Evolutionary conservation across 164 flowering plant species (phyloP), one percentile per base, ranked within the genome.

Genomic region (Hamamelis virginiana): DNA sequence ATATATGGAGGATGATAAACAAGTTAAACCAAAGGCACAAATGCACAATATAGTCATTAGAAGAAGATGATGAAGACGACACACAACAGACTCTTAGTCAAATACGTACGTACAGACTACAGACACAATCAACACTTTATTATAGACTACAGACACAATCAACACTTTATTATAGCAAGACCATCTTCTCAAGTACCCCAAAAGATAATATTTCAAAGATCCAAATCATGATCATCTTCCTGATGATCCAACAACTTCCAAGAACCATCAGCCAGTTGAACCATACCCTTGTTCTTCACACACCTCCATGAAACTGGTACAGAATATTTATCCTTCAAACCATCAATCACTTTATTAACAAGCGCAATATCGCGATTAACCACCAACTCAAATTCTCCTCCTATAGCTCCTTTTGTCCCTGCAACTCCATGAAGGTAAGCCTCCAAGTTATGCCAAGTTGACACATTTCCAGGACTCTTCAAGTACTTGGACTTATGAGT

Each of bases 391-490:
- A 94, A 94, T 62, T n/a, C n/a, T n/a, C 72, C 89, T 23, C 84
- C 89, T 57, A 65, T 75, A 0, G 25, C 27, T 25, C 98, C 93
- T 28, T 84, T 88, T 19, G 86, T 77, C 26, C 98, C 98, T 0
- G 98, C 97, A 56, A 94, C 88, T 43, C 97, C 97, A 78, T 94
- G 97, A 73, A 94, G 50, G 56, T 92, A 83, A 0, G 59, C 85
- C 76, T 95, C 96, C 82, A 89, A 69, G 73, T 73, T 86, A 75
- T 92, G 98, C 89, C 86, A 81, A 21, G 52, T 76, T 0, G 50
- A 3, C 0, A 77, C 10, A 46, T 71, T 76, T 14, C 89, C 92
- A 0, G 89, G 86, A 10, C 77, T 71, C 76, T 89, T 94, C 78
- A 94, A 63, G 76, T 82, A 89, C 9, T 61, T 21, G 0, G 98